These are phyloP conservation scores for Aspergillus clavatus DNA, from an alignment of 2,329 filamentous ascomycete genomes.

Conservation along the genomic window DNA sequence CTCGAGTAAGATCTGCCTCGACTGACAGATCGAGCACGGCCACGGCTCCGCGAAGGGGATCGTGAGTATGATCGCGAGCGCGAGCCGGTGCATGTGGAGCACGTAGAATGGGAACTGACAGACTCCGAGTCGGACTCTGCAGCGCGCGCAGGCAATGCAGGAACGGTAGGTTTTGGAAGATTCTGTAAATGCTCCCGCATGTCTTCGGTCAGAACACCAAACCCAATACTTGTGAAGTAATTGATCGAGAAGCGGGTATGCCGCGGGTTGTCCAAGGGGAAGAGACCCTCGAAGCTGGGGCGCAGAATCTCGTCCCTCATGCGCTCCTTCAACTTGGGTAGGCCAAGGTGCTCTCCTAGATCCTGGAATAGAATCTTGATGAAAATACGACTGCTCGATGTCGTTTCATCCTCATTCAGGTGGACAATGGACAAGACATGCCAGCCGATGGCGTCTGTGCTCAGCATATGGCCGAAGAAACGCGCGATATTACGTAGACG, in stretches of 20 bases:
- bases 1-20: conserved; percentile 29
- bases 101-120: conserved; percentile 41
- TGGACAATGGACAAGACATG: conserved; percentile 80
- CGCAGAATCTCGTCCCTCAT: conserved; percentile 74
- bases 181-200: conserved; percentile 90
- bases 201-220: conserved; percentile 89
- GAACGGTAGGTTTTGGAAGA: conserved; percentile 76
- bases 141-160: conserved; percentile 56
- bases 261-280: conserved; percentile 81
- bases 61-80: conserved; percentile 41
- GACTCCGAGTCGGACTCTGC: conserved; percentile 68
- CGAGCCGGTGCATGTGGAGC: conserved; percentile 22
- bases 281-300: conserved; percentile 75
- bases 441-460: conserved; percentile 86
- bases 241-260: conserved; percentile 98
- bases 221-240: conserved; percentile 97
- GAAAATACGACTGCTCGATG: conserved; percentile 92
- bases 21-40: conserved; percentile 21
- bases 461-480: conserved; percentile 88
- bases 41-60: conserved; percentile 31
- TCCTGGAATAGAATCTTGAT: conserved; percentile 98
- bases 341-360: conserved; percentile 77
- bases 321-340: conserved; percentile 70
- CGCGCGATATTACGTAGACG: conserved; percentile 89
- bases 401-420: conserved; percentile 94